Evolutionary conservation across 768 basidiomycete species (phyloP), one percentile per base, ranked within the genome.

Genomic region (Amanita pseudoporphyria): DNA sequence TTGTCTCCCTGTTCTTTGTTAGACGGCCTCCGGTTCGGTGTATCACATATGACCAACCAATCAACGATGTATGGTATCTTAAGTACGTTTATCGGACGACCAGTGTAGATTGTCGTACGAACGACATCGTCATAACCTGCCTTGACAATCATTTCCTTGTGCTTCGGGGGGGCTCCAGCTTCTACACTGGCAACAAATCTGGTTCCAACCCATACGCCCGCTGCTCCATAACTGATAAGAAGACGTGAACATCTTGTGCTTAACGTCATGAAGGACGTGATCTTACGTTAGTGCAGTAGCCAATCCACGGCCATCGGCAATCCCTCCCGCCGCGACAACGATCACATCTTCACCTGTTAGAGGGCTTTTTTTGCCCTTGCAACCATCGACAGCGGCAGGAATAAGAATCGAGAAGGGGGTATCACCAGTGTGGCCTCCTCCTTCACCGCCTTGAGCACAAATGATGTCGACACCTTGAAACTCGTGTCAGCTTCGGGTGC

Each of bases 131-230:
- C 87, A 51, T 84, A 82, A n/a, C 81, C 82, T 6, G 86, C 84
- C 14, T 70, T 73, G 21, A 87, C 43, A 10, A 87, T 69, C 47
- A 78, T 66, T 45, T 87, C 73, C 60, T 88, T 88, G 63, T 88
- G 86, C 56, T 64, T 76, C 30, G 77, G 77, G 9, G 88, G 82
- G 2, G 88, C 89, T 35, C 81, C 84, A 0, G 89, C 87, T 62
- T 91, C 87, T 32, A 73, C 78, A 57, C 82, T 81, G 9, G 88
- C 87, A 36, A 90, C 87, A 60, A 92, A 92, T 33, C 88, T 81
- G 4, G 88, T 92, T 35, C 86, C 86, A 32, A 89, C 87, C 90
- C 90, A 93, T 3, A 92, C 84, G 38, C 83, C 90, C 2, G 82
- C 72, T 4, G 89, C 90, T 41, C 90, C 90, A 54, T 84, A 88